Evolutionary conservation across 148 eudicot genomes (phyloP), one percentile per base, ranked within the genome.

Genomic region (Gaultheria prostrata): DNA sequence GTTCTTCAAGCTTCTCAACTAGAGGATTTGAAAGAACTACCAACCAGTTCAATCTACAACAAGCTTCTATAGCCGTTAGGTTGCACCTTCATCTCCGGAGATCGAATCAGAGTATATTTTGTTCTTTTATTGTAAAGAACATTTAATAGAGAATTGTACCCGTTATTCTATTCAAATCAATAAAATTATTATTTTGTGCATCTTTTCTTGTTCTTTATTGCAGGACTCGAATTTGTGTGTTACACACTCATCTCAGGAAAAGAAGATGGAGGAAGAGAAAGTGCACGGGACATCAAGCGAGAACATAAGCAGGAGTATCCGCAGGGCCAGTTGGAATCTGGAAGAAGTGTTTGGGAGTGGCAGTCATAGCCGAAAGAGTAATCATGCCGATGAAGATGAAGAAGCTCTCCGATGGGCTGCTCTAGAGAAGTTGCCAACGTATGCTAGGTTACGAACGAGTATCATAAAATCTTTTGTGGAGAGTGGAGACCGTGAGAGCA

Each of bases 381-480:
- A n/a, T 8, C 88, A 90, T 11, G 91, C 88, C 1, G 95, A 91
- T 46, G 99, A 94, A 43, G 99, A 96, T 63, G 98, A 96, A 65
- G 99, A 94, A 83, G 98, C 98, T 4, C 83, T 96, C 0, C 86
- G 84, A 88, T 94, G 99, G 99, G 99, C 98, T 32, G 98, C 99
- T 61, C 45, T 96, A 26, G 98, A 96, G 83, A 96, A 92, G 73
- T 73, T 96, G 10, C 98, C 99, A 0, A 96, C 99, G 1, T 96
- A 96, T 57, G 91, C 90, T 46, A 83, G 99, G 63, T 82, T 94
- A 57, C 89, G 99, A 24, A 96, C 95, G 1, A 92, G 98, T 7
- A 89, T 96, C 20, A 85, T 96, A 24, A 89, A 93, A 77, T 87
- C 93, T 17, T 93, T 86, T 59, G 81, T 71, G 26, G 90, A 85